Percentiles rank a stretch among this genome's conserved stretches.
phyloP scores from a whole-genome alignment of 352 stramenopile genomes.

The Pythium oligandrum region DNA sequence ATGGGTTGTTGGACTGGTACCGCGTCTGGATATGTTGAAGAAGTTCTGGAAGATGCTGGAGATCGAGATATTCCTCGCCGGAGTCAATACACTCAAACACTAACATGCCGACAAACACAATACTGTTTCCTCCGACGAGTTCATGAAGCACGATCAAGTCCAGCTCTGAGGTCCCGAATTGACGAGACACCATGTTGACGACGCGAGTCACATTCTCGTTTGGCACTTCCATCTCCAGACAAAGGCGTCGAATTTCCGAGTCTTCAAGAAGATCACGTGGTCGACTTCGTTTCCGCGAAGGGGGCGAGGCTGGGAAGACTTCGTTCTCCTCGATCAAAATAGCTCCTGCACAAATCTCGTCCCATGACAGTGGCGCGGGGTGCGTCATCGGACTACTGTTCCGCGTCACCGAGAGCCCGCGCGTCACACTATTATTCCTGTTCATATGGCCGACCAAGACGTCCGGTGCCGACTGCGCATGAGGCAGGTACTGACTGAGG shows the following conservation, averaged over 20 bases:
- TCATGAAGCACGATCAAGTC: constrained; percentile 68
- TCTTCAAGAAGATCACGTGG: constrained; percentile 42
- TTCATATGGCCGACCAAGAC: constrained; percentile 14
- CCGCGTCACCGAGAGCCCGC: neutral
- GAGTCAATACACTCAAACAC: constrained; percentile 66
- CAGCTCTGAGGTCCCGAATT: constrained; percentile 62
- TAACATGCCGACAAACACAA: constrained; percentile 66
- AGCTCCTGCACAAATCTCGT: constrained; percentile 23
- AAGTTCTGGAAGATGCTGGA: constrained; percentile 42
- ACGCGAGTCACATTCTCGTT: constrained; percentile 37
- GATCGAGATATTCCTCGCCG: constrained; percentile 45
- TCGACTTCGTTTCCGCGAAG: constrained; percentile 44
- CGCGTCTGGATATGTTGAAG: constrained; percentile 55
- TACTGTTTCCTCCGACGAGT: constrained; percentile 54
- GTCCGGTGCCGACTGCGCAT: constrained; percentile 15
- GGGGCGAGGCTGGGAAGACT: constrained; percentile 31
- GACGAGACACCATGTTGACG: constrained; percentile 36
- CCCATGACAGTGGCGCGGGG: constrained; percentile 17
- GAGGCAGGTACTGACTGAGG: constrained; percentile 14
- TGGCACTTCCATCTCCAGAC: constrained; percentile 37
- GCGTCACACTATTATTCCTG: constrained; percentile 1
- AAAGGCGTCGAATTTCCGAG: constrained; percentile 46
- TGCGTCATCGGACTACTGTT: constrained; percentile 12
- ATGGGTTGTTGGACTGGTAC: constrained; percentile 65
- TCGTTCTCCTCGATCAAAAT: constrained; percentile 34